phyloP scores from a whole-genome alignment of 352 stramenopile species.

The Phytophthora constricta region DNA sequence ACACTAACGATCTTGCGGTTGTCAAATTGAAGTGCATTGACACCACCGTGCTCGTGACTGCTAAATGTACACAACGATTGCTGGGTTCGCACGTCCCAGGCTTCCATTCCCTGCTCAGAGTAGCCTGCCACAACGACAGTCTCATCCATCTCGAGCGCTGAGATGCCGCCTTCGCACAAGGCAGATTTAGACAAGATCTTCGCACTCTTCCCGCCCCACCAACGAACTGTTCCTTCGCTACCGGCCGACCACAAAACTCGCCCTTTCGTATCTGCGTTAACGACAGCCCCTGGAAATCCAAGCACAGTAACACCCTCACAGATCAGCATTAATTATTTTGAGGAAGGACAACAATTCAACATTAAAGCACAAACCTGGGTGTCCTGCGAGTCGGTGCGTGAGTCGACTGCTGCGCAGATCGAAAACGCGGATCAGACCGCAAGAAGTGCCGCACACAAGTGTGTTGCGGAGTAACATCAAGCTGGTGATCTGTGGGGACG shows the following conservation, averaged over 20 bases:
- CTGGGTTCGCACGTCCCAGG: constrained; percentile 89
- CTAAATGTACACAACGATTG: constrained; percentile 88
- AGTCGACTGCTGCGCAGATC: constrained; percentile 81
- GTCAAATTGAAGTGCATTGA: constrained; percentile 85
- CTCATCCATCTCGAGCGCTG: constrained; percentile 89
- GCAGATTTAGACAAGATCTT: constrained; percentile 88
- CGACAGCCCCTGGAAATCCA: constrained; percentile 62
- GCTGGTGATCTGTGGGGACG: constrained; percentile 83
- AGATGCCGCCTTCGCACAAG: constrained; percentile 78
- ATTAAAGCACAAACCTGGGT: constrained; percentile 62
- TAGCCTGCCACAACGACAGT: constrained; percentile 89
- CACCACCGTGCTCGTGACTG: constrained; percentile 66
- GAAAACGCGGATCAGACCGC: constrained; percentile 88
- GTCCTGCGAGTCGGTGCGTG: constrained; percentile 82
- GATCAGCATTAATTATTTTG: not conserved
- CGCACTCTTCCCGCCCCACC: constrained; percentile 89
- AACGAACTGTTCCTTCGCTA: constrained; percentile 82
- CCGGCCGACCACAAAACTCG: constrained; percentile 87
- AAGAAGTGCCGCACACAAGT: constrained; percentile 87
- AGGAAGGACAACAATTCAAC: not conserved
- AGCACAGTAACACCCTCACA: constrained; percentile 3
- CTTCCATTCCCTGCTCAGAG: constrained; percentile 83
- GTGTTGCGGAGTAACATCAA: constrained; percentile 90
- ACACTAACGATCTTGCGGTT: constrained; percentile 89
- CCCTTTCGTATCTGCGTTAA: constrained; percentile 86